Conservation (phyloP, 768 basidiomycete species). For the Galerina sulciceps region DNA sequence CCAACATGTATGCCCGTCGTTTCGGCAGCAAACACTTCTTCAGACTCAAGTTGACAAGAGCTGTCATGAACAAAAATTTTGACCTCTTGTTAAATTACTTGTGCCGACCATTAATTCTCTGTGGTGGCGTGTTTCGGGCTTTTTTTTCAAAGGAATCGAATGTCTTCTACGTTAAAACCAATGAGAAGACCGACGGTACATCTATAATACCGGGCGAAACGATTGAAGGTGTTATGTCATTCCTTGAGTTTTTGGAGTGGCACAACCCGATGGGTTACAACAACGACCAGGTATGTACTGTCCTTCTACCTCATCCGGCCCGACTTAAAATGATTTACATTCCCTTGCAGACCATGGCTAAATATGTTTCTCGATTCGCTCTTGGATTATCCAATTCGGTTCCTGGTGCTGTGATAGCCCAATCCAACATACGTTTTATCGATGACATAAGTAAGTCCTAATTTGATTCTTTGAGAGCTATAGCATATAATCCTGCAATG, state of each 20-base stretch:
- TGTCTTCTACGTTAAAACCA: conserved; percentile 59
- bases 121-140: conserved; percentile 57
- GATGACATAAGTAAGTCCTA: conserved; percentile 52
- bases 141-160: conserved; percentile 65
- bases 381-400: conserved; percentile 68
- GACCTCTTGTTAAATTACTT: conserved; percentile 46
- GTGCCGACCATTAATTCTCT: conserved; percentile 54
- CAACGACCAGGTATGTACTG: conserved; percentile 60
- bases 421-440: conserved; percentile 38
- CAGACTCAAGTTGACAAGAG: conserved; percentile 47
- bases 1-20: conserved; percentile 57
- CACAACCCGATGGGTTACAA: conserved; percentile 58
- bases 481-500: not conserved
- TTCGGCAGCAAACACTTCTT: conserved; percentile 69
- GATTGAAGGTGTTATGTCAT: conserved; percentile 32
- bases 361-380: conserved; percentile 67
- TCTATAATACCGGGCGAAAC: conserved; percentile 21
- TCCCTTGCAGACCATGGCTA: conserved; percentile 55
- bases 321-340: not conserved
- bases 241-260: conserved; percentile 55
- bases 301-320: not conserved
- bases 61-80: conserved; percentile 30
- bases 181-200: conserved; percentile 40
- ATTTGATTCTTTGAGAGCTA: not conserved
- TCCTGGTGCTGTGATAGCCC: conserved; percentile 50